phyloP scores from a whole-genome alignment of 352 stramenopile genomes.

The Pythium volutum region DNA sequence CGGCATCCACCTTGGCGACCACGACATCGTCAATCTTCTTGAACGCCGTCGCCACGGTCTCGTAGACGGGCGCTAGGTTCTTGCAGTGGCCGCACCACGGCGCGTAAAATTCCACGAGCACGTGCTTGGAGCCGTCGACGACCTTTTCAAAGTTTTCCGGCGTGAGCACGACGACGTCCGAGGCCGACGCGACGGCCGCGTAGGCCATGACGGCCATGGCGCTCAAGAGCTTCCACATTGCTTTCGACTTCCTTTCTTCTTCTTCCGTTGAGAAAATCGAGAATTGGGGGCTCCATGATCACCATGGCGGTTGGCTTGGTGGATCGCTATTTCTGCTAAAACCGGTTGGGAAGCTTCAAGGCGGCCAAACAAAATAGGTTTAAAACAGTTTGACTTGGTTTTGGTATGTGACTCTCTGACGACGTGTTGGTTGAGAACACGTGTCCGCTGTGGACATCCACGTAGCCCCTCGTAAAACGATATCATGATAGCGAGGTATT shows the following conservation, averaged over 20 bases:
- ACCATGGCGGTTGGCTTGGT: background rate
- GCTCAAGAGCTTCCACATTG: constrained; percentile 62
- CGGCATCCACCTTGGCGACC: constrained; percentile 89
- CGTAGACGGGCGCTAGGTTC: constrained; percentile 73
- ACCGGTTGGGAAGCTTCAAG: constrained; percentile 12
- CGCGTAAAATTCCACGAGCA: constrained; percentile 66
- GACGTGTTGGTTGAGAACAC: constrained; percentile 24
- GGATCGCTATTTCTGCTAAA: constrained; percentile 12
- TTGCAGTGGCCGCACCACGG: constrained; percentile 56
- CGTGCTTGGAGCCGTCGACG: constrained; percentile 80
- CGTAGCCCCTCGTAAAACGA: constrained; percentile 19
- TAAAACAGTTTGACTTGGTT: constrained; percentile 35
- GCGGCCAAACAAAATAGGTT: constrained; percentile 12
- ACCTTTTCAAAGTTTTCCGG: constrained; percentile 80
- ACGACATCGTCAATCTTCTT: constrained; percentile 85
- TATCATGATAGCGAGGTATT: constrained; percentile 1
- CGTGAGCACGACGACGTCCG: constrained; percentile 77
- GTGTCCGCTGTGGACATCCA: background rate
- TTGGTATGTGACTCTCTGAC: constrained; percentile 25
- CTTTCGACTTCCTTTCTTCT: constrained; percentile 13
- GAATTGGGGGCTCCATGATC: constrained; percentile 18
- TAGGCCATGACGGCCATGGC: constrained; percentile 40
- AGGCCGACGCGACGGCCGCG: constrained; percentile 50
- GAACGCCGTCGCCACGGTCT: constrained; percentile 86
- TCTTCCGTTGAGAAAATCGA: constrained; percentile 19